Base-by-base conservation (phyloP, 2,329 filamentous ascomycete species). In the Aspergillus sp. region DNA sequence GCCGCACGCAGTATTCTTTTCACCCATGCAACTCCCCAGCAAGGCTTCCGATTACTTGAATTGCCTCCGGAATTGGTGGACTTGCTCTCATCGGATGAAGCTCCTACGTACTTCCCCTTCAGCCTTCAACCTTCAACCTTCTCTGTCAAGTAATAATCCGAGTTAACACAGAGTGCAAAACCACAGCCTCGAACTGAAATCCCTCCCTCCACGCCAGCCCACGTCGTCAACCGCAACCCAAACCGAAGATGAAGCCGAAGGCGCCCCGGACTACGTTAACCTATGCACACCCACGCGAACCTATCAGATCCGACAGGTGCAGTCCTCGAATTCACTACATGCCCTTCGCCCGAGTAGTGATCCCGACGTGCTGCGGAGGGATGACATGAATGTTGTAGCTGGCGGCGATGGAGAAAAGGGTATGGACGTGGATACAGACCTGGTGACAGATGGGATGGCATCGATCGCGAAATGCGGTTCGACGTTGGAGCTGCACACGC, bases 291-390 rank as follows among this genome's bases (percentile, higher is more conserved):
- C 71, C 7, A 68, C 69, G 45, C 70, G 75, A 53, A 80, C 79
- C 7, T 84, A 76, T 66, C 73, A 75, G 48, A 65, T 83, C 44
- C 79, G 79, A 54, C 80, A 83, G 62, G 80, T 83, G 44, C 79
- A 81, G 55, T 82, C 80, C 10, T 83, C 80, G 28, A 84, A 84
- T 54, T 79, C 77, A 33, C 70, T 83, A 47, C 78, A 79, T 61
- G 59, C 83, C 34, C 66, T 78, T 27, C 67, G 67, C 43, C 72
- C 73, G 4, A 70, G 70, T 47, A 57, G 63, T 53, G 53, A 2
- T 61, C 56, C 28, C 54, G 52, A 6, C 49, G 52, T 32, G 30
- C 5, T 32, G 30, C 6, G 5, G 29, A 32, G 7, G 58, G 52
- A 19, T 5, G 61, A 63, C 41, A 58, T 63, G 55, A 61, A 57